Conservation (phyloP, 2,329 filamentous ascomycete genomes). For the Apiospora marii region DNA sequence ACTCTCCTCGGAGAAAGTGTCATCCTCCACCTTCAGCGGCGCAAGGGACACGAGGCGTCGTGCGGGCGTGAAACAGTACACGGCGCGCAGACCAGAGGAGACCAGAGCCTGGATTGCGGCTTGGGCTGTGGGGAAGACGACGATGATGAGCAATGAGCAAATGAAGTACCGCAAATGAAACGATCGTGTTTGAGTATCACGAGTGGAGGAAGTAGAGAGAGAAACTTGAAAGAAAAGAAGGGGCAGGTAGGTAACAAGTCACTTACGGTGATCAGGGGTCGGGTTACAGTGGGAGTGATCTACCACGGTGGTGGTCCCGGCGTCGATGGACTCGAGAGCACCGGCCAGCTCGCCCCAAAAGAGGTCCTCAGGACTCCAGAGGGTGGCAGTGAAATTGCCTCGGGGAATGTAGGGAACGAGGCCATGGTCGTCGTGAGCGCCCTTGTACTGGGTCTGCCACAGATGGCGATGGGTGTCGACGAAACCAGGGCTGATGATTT, state of each 20-base stretch:
- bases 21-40: slow-evolving; percentile 37
- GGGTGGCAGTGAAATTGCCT: slow-evolving; percentile 46
- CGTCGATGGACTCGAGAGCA: slow-evolving; percentile 49
- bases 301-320: slow-evolving; percentile 51
- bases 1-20: slow-evolving; percentile 45
- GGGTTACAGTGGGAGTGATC: slow-evolving; percentile 47
- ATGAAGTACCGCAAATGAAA: slow-evolving; percentile 28
- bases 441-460: slow-evolving; percentile 50
- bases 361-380: slow-evolving; percentile 51
- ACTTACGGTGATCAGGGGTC: slow-evolving; percentile 41
- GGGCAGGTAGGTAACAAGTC: slow-evolving; percentile 6
- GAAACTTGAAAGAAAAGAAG: not conserved
- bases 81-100: slow-evolving; percentile 53
- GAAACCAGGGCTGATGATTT: slow-evolving; percentile 51
- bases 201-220: not conserved
- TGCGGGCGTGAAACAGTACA: slow-evolving; percentile 52
- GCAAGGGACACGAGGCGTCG: slow-evolving; percentile 41
- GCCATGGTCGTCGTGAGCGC: slow-evolving; percentile 34
- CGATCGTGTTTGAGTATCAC: slow-evolving; percentile 25
- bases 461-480: slow-evolving; percentile 54
- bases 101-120: slow-evolving; percentile 50
- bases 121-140: slow-evolving; percentile 32
- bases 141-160: not conserved
- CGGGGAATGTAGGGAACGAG: slow-evolving; percentile 37
- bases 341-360: slow-evolving; percentile 55